Percentiles rank a stretch among this genome's conserved stretches.
phyloP scores from a whole-genome alignment of 129 eudicot species.

The sunflower (Helianthus annuus) region DNA sequence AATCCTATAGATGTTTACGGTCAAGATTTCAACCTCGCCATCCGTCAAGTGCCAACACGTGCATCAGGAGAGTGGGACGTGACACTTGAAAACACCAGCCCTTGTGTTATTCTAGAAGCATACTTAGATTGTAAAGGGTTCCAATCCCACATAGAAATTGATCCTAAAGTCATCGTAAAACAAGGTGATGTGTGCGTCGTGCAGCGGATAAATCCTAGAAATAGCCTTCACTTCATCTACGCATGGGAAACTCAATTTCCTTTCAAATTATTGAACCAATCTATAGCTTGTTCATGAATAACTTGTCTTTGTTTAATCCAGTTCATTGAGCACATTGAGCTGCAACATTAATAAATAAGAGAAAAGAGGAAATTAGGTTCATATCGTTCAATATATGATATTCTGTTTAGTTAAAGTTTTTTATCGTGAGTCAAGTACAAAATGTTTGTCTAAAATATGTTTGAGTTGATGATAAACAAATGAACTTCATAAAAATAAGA shows the following conservation, averaged over 20 bases:
- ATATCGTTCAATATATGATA: not conserved
- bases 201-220: not conserved
- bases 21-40: not conserved
- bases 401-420: not conserved
- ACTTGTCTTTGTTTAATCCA: not conserved
- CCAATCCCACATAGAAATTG: not conserved
- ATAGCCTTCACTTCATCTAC: slow-evolving; percentile 10
- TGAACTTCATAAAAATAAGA: no score
- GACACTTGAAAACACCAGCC: slow-evolving; percentile 20
- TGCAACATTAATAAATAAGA: no score
- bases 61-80: slow-evolving; percentile 1
- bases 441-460: no score
- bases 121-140: slow-evolving; percentile 28
- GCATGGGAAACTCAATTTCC: slow-evolving; percentile 13
- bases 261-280: not conserved
- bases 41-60: not conserved
- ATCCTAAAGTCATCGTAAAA: slow-evolving; percentile 21
- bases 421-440: not conserved
- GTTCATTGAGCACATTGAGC: no score
- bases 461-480: no score
- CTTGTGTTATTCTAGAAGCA: slow-evolving; percentile 17
- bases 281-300: not conserved
- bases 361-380: not conserved
- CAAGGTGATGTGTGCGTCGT: slow-evolving; percentile 14
- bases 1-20: not conserved